Percentiles rank a stretch among this genome's conserved stretches.
These are phyloP conservation scores for Rhynchosporium agropyri DNA, from an alignment of 2,329 filamentous ascomycete genomes.

Conservation along the genomic window DNA sequence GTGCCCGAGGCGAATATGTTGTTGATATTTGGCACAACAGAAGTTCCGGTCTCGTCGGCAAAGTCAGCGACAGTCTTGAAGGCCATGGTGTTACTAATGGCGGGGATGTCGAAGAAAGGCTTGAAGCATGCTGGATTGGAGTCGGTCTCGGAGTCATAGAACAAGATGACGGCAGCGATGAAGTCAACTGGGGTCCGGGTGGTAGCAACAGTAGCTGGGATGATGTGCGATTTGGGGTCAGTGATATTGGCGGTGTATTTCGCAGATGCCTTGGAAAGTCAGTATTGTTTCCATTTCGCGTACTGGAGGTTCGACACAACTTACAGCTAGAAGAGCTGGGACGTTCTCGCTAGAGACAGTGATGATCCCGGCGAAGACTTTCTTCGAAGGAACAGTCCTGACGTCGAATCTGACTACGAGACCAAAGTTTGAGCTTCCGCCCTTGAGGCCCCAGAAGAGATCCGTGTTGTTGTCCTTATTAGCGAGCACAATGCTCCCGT, in stretches of 20 bases:
- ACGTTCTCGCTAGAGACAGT: neutral
- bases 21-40: conserved; percentile 11
- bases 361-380: conserved; percentile 17
- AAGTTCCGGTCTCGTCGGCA: conserved; percentile 14
- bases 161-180: conserved; percentile 11
- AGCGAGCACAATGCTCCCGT: conserved; percentile 51
- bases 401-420: conserved; percentile 42
- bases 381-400: conserved; percentile 16
- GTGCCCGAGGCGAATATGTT: conserved; percentile 15
- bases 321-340: conserved; percentile 10
- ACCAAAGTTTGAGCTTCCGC: conserved; percentile 47
- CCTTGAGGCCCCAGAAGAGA: conserved; percentile 49
- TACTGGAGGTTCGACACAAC: neutral
- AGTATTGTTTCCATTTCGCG: neutral
- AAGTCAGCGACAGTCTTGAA: conserved; percentile 17
- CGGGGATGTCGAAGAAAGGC: conserved; percentile 13
- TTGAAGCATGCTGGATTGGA: conserved; percentile 12
- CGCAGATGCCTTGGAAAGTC: neutral
- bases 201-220: conserved; percentile 11
- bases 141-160: conserved; percentile 17
- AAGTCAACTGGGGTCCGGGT: conserved; percentile 4
- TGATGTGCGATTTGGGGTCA: conserved; percentile 10
- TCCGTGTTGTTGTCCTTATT: conserved; percentile 46
- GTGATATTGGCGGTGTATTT: conserved; percentile 17
- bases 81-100: conserved; percentile 5